These are phyloP conservation scores for Trichosporon sp. DNA, from an alignment of 1,284 basidiomycete species.

Conservation along the genomic window DNA sequence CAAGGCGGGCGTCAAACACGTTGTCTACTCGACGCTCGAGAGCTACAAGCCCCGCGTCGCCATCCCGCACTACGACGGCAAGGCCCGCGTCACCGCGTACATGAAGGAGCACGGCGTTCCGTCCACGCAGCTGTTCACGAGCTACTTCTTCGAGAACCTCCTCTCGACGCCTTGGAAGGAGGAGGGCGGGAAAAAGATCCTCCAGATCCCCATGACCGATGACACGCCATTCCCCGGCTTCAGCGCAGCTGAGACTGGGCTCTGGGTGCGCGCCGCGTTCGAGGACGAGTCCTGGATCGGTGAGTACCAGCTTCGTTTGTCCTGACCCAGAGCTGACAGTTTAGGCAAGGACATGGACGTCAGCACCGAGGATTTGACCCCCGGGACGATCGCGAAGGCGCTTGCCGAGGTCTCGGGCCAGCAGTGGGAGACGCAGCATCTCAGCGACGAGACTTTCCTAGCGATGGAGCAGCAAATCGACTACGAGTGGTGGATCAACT, in stretches of 20 bases:
- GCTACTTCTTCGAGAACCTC: conserved; percentile 29
- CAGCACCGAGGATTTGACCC: conserved; percentile 25
- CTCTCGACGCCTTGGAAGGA: conserved; percentile 18
- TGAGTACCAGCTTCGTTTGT: neutral
- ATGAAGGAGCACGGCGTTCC: conserved; percentile 34
- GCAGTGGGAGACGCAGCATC: conserved; percentile 16
- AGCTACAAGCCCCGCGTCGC: conserved; percentile 26
- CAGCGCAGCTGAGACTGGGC: conserved; percentile 42
- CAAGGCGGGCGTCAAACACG: conserved; percentile 26
- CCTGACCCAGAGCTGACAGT: neutral
- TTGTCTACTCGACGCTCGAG: conserved; percentile 38
- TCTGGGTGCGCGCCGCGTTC: conserved; percentile 41
- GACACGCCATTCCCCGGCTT: conserved; percentile 37
- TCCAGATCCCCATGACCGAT: conserved; percentile 36
- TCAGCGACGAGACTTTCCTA: conserved; percentile 22
- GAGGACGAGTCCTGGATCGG: conserved; percentile 41
- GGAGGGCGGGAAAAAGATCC: conserved; percentile 26
- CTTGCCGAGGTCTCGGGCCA: conserved; percentile 26
- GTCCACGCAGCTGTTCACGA: conserved; percentile 34
- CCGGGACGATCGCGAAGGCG: conserved; percentile 19
- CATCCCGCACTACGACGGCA: conserved; percentile 41
- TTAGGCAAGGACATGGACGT: conserved; percentile 26
- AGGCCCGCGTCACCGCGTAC: conserved; percentile 41
- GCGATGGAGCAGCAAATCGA: conserved; percentile 11
- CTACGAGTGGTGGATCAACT: conserved; percentile 33